Evolutionary conservation across 352 stramenopile genomes (phyloP), one percentile per base, ranked within the genome.

Genomic region (Globisporangium ultimum): DNA sequence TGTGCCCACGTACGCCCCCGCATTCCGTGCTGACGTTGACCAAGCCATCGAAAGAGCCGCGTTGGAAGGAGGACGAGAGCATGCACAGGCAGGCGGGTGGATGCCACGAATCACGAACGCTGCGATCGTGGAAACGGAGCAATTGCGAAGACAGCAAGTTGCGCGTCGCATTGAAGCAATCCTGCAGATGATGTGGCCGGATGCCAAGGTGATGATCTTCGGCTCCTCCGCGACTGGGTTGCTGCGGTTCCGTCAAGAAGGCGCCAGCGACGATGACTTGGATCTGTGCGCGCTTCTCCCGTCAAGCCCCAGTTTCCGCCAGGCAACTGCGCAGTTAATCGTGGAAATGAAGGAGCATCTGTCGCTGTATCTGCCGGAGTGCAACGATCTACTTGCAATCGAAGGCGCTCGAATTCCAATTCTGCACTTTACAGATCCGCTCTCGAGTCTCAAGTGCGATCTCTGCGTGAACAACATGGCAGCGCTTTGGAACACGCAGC

Each of bases 391-490:
- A 2, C 21, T 84, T 13, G 76, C 75, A 1, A 68, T 86, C 42
- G 64, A 64, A 36, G 60, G 70, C 11, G 84, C 84, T 14, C 85
- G 85, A 15, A 71, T 94, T 17, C 85, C 85, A 13, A 89, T 93
- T 54, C 72, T 89, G 13, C 76, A 85, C 36, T 87, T 74, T 47
- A 64, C 45, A 13, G 81, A 91, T 28, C 53, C 76, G 14, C 32
- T 40, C 14, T 72, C 70, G 0, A 36, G 56, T 0, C 46, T 93
- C 13, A 63, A 68, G 32, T 90, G 84, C 43, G 85, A 95, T 49
- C 52, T 95, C 5, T 93, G 80, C 34, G 66, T 95, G 51, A 95
- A 95, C 64, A 95, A 95, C 60, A 22, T 87, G n/a, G 50, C 85
- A 4, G 83, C 85, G 17, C 58, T 95, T 12, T 95, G 80, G 81